phyloP scores from a whole-genome alignment of 2,329 filamentous ascomycete species.

The Aspergillus oerlinghausenensis region DNA sequence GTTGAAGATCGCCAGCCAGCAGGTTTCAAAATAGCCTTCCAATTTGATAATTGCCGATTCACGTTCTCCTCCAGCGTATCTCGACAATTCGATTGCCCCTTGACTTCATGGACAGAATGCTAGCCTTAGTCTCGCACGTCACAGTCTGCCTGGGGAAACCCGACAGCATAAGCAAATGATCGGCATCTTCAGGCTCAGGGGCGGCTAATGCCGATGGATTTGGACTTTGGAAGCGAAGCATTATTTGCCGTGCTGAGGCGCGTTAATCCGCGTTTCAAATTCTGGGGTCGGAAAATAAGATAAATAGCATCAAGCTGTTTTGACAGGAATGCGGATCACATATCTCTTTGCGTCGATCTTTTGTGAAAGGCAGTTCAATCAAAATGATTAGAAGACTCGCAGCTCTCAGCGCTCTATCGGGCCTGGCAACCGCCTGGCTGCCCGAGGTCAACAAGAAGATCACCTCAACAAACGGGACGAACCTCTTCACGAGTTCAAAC shows the following conservation, averaged over 20 bases:
- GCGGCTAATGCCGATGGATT: not conserved
- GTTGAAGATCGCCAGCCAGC: no score
- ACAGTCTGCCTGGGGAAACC: not conserved
- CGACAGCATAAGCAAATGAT: not conserved
- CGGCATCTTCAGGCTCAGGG: not conserved
- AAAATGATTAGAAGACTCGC: not conserved
- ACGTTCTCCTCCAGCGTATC: not conserved
- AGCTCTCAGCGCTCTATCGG: not conserved
- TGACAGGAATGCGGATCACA: not conserved
- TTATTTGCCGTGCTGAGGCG: not conserved
- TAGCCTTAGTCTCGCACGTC: not conserved
- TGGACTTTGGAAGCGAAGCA: not conserved
- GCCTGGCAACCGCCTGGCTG: constrained; percentile 18
- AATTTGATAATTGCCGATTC: not conserved
- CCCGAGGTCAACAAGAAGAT: constrained; percentile 23
- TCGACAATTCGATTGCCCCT: not conserved
- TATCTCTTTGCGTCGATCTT: not conserved
- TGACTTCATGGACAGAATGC: not conserved
- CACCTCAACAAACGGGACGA: constrained; percentile 17
- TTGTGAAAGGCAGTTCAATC: not conserved
- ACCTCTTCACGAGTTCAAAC: constrained; percentile 18
- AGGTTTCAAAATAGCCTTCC: not conserved
- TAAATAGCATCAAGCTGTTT: not conserved
- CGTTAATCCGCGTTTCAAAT: not conserved
- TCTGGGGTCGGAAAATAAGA: not conserved